Evolutionary conservation across 768 basidiomycete species (phyloP), one percentile per base, ranked within the genome.

Genomic region (Phylloporus arenicola): DNA sequence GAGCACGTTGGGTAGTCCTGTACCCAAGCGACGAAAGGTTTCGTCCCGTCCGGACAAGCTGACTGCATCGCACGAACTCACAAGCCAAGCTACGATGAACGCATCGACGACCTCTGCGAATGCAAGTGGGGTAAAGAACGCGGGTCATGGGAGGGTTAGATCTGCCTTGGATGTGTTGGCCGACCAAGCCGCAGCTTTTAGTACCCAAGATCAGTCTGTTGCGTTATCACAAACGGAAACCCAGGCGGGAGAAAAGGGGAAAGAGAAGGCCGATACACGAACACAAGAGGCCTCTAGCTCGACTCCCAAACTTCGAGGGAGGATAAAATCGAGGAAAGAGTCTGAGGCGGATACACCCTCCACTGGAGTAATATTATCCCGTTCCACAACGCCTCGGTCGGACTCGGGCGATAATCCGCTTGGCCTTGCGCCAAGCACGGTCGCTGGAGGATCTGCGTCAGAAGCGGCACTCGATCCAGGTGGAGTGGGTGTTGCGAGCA

Each of bases 141-240:
- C 47, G n/a, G 50, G 48, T 43, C 43, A 14, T 24, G 61, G 58
- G 29, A 57, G 72, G 43, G 65, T 75, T 41, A 70, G 67, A 52
- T 79, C 79, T 52, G 86, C 82, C 7, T 68, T 88, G 58, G 84
- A 88, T 57, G 84, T 88, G 8, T 69, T 88, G 30, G 86, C 86
- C 1, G 84, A 86, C 56, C 84, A 87, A 61, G 84, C 86, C 3
- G 82, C 82, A 8, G 79, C 69, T 14, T 77, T 78, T 64, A 65
- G 71, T 63, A 62, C 73, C 57, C 53, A 71, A 59, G 61, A 71
- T 54, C 64, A 60, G 48, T 16, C 55, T 5, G n/a, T 34, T 5
- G 14, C 46, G 17, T 43, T 25, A 16, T 20, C 38, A 29, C 27
- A 29, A 25, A 11, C 42, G 1, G 51, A 47, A 30, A 34, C 31